Evolutionary conservation across 805 yeast species (phyloP).

Genomic region (Wickerhamiella australiensis): DNA sequence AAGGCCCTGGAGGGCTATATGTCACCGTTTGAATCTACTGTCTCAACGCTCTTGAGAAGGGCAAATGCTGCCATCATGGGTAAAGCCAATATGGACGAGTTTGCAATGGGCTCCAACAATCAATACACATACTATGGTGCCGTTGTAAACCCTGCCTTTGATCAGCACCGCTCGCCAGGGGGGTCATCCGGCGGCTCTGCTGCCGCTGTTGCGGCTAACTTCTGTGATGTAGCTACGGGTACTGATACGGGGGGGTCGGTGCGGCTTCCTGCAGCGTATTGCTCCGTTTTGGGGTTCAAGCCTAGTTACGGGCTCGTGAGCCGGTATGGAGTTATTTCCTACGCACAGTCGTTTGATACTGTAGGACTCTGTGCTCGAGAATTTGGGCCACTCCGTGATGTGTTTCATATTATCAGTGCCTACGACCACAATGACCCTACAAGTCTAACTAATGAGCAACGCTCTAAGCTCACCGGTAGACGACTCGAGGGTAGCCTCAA

Average conservation of each 20-base stretch:
- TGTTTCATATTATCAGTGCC: conserved; percentile 44
- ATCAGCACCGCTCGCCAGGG: conserved; percentile 45
- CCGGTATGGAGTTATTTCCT: conserved; percentile 82
- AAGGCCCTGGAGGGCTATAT: conserved; percentile 42
- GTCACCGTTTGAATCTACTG: conserved; percentile 78
- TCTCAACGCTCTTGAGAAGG: conserved; percentile 39
- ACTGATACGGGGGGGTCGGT: conserved; percentile 98
- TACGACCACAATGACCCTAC: conserved; percentile 77
- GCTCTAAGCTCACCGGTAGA: conserved; percentile 3
- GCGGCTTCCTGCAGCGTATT: conserved; percentile 80
- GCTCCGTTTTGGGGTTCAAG: conserved; percentile 76
- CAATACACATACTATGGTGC: conserved; percentile 28
- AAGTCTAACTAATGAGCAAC: conserved; percentile 22
- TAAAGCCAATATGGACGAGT: conserved; percentile 88
- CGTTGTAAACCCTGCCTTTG: conserved; percentile 34
- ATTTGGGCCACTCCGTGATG: conserved; percentile 34
- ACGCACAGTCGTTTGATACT: conserved; percentile 89
- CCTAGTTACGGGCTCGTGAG: conserved; percentile 90
- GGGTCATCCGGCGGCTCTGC: conserved; percentile 97
- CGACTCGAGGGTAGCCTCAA: conserved; percentile 24
- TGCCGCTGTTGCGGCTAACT: conserved; percentile 67
- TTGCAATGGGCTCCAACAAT: conserved; percentile 76
- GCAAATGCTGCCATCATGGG: conserved; percentile 50
- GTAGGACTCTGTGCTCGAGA: conserved; percentile 67
- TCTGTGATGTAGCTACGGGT: conserved; percentile 69